A percentile compares a stretch with the other conserved stretches of the same genome.
phyloP scores from a whole-genome alignment of 441 rosid species.

The Populus hybrid region DNA sequence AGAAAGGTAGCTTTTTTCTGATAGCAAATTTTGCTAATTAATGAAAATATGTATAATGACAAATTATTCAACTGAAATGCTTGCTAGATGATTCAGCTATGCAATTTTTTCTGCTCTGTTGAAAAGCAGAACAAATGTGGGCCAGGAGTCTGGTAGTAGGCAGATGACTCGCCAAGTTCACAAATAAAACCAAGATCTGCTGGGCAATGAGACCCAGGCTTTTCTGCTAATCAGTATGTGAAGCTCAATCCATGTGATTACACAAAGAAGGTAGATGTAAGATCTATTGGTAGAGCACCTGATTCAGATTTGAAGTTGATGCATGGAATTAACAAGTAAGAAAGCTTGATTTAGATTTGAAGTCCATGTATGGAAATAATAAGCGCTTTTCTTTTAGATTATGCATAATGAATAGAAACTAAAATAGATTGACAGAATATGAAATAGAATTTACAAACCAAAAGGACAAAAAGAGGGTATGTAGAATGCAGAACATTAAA shows the following conservation, averaged over 20 bases:
- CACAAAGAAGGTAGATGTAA: background rate
- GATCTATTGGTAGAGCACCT: background rate
- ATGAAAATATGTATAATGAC: no score
- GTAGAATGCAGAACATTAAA: background rate
- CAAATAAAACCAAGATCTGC: background rate
- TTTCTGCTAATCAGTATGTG: background rate
- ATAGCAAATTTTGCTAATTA: background rate
- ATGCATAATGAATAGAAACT: background rate
- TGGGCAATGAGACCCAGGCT: background rate
- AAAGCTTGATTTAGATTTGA: background rate
- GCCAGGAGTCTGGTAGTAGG: background rate
- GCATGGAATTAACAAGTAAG: background rate
- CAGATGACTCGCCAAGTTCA: background rate
- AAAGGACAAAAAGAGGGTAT: background rate
- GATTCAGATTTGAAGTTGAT: background rate
- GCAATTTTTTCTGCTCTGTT: background rate
- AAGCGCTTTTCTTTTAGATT: background rate
- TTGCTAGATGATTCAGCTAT: background rate
- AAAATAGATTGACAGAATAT: conserved; percentile 3
- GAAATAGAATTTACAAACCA: background rate
- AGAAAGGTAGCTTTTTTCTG: background rate
- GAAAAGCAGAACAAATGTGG: background rate
- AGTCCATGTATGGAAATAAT: background rate
- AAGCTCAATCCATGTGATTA: background rate
- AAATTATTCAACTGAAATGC: background rate